Percentiles rank a stretch among this genome's conserved stretches.
phyloP scores from a whole-genome alignment of 371 early-diverging fungal species.

The Mortierella sp. region DNA sequence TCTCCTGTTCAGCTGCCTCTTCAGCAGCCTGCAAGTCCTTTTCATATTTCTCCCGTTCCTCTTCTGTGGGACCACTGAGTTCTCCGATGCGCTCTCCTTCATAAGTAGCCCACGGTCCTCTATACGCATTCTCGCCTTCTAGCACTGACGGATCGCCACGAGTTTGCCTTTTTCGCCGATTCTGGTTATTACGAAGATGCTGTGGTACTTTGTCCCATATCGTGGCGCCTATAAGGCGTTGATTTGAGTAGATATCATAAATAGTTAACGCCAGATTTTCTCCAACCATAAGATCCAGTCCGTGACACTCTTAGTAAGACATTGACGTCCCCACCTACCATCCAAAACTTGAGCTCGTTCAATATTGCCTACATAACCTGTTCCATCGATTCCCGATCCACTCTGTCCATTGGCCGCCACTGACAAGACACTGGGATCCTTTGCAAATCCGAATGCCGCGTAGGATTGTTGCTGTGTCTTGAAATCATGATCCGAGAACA shows the following conservation, averaged over 20 bases:
- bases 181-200: conserved; percentile 61
- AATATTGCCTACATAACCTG: conserved; percentile 78
- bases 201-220: conserved; percentile 66
- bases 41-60: conserved; percentile 49
- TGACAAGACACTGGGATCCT: conserved; percentile 75
- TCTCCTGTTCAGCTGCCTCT: conserved; percentile 13
- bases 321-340: conserved; percentile 41
- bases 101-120: conserved; percentile 97
- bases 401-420: conserved; percentile 61
- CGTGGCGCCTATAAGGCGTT: conserved; percentile 57
- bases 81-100: conserved; percentile 80
- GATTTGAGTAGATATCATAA: not conserved
- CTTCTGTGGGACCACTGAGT: conserved; percentile 68
- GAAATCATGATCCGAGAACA: conserved; percentile 81
- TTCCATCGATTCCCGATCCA: conserved; percentile 66
- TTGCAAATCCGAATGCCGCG: conserved; percentile 84
- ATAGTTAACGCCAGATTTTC: too few relatives aligned
- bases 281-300: too few relatives aligned
- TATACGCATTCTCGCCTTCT: conserved; percentile 84
- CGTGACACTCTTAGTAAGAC: too few relatives aligned
- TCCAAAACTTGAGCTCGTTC: conserved; percentile 58
- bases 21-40: conserved; percentile 31
- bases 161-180: conserved; percentile 72
- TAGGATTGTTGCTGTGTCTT: conserved; percentile 84
- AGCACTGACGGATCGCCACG: conserved; percentile 83